Base-by-base conservation (phyloP, 2,329 filamentous ascomycete genomes). In the Penicillium polonicum region DNA sequence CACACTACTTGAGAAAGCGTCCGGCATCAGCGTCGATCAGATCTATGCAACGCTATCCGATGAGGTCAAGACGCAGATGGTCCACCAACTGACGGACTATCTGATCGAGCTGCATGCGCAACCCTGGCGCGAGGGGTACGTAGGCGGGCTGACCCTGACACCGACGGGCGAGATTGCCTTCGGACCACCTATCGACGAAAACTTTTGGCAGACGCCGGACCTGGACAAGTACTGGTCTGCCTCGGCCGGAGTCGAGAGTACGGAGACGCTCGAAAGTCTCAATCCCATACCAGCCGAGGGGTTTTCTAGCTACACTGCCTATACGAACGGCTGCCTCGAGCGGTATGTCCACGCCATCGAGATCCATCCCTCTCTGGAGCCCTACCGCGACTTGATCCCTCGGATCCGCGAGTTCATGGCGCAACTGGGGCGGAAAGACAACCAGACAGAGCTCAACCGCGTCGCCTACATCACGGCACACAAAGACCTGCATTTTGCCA, bases 401-500 rank as follows among this genome's bases (percentile, higher is more conserved):
- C 69, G 68, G 1, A 65, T 76, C 5, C 21, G 60, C 33, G 59
- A 60, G 3, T 71, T 76, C 27, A 29, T 44, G 17, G n/a, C 10
- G 27, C 50, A 29, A 62, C 50, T 23, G 7, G 44, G 12, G 52
- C 19, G n/a, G 33, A 23, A 42, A 33, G 33, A 43, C 8, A 41
- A 42, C 35, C 43, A 51, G 48, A 39, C 36, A 7, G 43, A 61
- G 41, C 62, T 72, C 2, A 65, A 74, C 56, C 52, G 59, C 4
- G 59, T 59, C 3, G 50, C 42, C 15, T 55, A 67, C 23, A 50
- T 70, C 5, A 65, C 77, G 2, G 70, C 74, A 7, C 76, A 78
- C 59, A 74, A 72, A 56, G 74, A 77, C 59, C 48, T 76, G 43
- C 73, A 76, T 55, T 70, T 77, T 39, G 73, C 68, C 13, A 78